phyloP scores from a whole-genome alignment of 768 basidiomycete genomes.

The Lentinula lateritia region DNA sequence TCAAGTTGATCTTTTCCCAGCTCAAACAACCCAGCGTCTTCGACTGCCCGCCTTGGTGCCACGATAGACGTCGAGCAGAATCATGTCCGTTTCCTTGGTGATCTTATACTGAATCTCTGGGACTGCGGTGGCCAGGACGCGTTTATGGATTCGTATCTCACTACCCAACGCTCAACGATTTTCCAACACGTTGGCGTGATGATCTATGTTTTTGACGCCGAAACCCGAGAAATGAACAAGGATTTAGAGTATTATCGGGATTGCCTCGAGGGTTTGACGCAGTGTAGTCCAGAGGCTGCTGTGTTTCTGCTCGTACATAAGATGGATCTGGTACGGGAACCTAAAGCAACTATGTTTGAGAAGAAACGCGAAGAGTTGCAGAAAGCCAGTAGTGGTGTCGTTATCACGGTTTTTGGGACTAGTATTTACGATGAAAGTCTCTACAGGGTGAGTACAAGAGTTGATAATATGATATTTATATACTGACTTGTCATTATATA shows the following conservation, averaged over 20 bases:
- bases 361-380: conserved; percentile 71
- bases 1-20: conserved; percentile 33
- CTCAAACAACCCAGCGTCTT: conserved; percentile 89
- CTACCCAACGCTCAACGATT: conserved; percentile 86
- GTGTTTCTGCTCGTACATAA: conserved; percentile 94
- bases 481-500: conserved; percentile 22
- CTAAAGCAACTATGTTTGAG: conserved; percentile 53
- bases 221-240: conserved; percentile 75
- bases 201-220: conserved; percentile 98
- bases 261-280: conserved; percentile 77
- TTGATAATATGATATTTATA: background rate
- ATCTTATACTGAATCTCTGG: conserved; percentile 95
- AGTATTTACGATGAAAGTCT: conserved; percentile 97
- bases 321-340: conserved; percentile 87
- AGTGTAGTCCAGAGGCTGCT: conserved; percentile 75
- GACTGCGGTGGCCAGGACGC: conserved; percentile 98
- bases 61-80: conserved; percentile 99
- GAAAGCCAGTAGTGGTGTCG: conserved; percentile 55
- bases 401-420: conserved; percentile 80
- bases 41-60: conserved; percentile 88
- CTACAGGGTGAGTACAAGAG: conserved; percentile 62
- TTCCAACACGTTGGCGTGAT: conserved; percentile 96
- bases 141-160: conserved; percentile 96
- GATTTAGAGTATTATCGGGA: conserved; percentile 92
- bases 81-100: conserved; percentile 94